Conservation (phyloP, 306 rosid species). For the Lotus japonicus region DNA sequence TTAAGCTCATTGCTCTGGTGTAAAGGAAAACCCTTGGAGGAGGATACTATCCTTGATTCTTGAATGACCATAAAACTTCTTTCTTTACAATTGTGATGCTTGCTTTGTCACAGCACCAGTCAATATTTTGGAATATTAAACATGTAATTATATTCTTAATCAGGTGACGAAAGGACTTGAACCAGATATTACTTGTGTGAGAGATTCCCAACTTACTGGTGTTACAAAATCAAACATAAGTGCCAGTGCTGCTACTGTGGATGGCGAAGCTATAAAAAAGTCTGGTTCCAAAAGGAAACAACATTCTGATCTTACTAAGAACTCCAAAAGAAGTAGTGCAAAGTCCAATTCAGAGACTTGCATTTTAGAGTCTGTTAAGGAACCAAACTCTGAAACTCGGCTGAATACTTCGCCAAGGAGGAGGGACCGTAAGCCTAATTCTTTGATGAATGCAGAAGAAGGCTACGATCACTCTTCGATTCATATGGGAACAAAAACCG, state of each 20-base stretch:
- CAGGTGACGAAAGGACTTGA: slow-evolving; percentile 37
- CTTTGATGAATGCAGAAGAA: slow-evolving; percentile 63
- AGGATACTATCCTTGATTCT: no score
- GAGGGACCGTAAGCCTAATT: slow-evolving; percentile 71
- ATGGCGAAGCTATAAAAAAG: slow-evolving; percentile 2
- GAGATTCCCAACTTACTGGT: slow-evolving; percentile 22
- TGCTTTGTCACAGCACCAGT: neutral
- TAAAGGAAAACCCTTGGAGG: no score
- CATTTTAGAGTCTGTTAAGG: slow-evolving; percentile 13
- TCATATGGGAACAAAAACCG: slow-evolving; percentile 17
- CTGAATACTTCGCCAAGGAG: slow-evolving; percentile 38
- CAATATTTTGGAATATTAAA: neutral
- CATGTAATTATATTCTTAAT: slow-evolving; percentile 17
- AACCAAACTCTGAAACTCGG: slow-evolving; percentile 29
- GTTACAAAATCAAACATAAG: slow-evolving; percentile 11
- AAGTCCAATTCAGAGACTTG: slow-evolving; percentile 18
- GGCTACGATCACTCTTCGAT: slow-evolving; percentile 62
- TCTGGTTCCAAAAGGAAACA: slow-evolving; percentile 25
- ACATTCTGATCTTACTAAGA: slow-evolving; percentile 9
- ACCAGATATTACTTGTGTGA: slow-evolving; percentile 12
- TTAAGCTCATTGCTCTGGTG: no score
- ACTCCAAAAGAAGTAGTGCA: slow-evolving; percentile 23
- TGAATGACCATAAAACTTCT: no score
- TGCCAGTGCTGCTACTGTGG: slow-evolving; percentile 18
- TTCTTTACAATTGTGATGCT: neutral